Evolutionary conservation across 768 basidiomycete genomes (phyloP).

Genomic region (Daedalea quercina): DNA sequence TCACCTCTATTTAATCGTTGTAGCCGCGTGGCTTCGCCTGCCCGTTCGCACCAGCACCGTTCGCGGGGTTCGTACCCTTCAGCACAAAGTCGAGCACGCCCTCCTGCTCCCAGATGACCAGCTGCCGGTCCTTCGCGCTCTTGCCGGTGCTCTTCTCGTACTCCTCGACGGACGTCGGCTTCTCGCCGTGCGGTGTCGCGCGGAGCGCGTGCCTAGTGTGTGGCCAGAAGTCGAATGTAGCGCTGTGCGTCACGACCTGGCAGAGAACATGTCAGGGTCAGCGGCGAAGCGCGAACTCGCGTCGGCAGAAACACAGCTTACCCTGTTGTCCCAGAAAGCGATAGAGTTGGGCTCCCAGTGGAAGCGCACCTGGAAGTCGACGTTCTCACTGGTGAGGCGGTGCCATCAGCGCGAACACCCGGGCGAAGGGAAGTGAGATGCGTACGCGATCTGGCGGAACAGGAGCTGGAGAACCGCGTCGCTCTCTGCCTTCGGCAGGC

Average conservation of each 20-base stretch:
- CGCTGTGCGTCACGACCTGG: constrained; percentile 69
- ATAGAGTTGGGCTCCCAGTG: constrained; percentile 71
- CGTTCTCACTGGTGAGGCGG: constrained; percentile 43
- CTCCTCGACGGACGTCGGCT: constrained; percentile 66
- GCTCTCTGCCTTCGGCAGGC: constrained; percentile 77
- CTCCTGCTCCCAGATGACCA: constrained; percentile 65
- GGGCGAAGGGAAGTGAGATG: background rate
- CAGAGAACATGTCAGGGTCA: background rate
- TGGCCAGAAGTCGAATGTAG: constrained; percentile 81
- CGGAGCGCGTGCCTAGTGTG: constrained; percentile 71
- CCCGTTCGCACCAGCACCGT: constrained; percentile 23
- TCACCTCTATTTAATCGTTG: constrained; percentile 38
- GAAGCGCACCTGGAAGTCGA: constrained; percentile 72
- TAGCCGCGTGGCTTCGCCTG: constrained; percentile 44
- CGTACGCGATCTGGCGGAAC: constrained; percentile 50
- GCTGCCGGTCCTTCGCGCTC: constrained; percentile 63
- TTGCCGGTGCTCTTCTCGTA: constrained; percentile 60
- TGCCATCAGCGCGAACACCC: background rate
- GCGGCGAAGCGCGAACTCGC: background rate
- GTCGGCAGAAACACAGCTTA: constrained; percentile 31
- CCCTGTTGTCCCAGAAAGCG: constrained; percentile 86
- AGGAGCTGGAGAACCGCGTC: constrained; percentile 65
- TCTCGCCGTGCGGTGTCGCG: constrained; percentile 77
- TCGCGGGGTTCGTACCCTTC: background rate
- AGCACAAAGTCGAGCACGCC: constrained; percentile 33